Evolutionary conservation across 129 eudicot genomes (phyloP), one percentile per base, ranked within the genome.

Genomic region (Ambrosia trifida): DNA sequence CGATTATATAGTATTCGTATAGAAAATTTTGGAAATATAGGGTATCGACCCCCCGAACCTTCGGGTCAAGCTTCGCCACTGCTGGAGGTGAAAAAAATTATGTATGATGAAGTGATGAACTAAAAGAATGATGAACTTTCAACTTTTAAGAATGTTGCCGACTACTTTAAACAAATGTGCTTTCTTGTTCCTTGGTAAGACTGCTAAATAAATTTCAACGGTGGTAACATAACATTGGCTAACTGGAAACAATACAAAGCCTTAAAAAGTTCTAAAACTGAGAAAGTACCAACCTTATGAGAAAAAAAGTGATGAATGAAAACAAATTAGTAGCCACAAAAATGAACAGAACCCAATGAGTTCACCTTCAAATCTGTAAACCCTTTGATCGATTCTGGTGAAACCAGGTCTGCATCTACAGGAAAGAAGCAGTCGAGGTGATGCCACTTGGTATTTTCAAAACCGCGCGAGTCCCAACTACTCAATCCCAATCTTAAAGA

Each of bases 401-500:
- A 58, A 64, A 78, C 9, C 5, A 81, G 70, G 60, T 19, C 66
- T 9, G 83, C 78, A 30, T 65, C 57, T 7, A 82, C 54, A 28
- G 92, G 85, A 11, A 87, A 72, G 56, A 77, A 77, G 69, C 98
- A 93, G 16, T 66, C 67, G 66, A 85, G 59, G 77, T 94, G 98
- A 76, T 94, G 87, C 96, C 98, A 94, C 78, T 82, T 94, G 50
- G 90, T 89, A 77, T 69, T 77, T 54, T 89, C 96, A 51, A 69
- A 87, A 5, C 98, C 98, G 36, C 89, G 79, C 1, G 91, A 71
- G 52, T 94, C 93, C 80, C 81, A 80, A 40, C 54, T 80, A 32
- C 80, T 83, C 38, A 70, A 74, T 13, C 96, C 98, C 47, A 94
- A 53, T 77, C 96, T 80, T 69, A 87, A 46, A 14, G 80, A 44